Conservation (phyloP, 495 filamentous ascomycete genomes). For the Podospora australis region DNA sequence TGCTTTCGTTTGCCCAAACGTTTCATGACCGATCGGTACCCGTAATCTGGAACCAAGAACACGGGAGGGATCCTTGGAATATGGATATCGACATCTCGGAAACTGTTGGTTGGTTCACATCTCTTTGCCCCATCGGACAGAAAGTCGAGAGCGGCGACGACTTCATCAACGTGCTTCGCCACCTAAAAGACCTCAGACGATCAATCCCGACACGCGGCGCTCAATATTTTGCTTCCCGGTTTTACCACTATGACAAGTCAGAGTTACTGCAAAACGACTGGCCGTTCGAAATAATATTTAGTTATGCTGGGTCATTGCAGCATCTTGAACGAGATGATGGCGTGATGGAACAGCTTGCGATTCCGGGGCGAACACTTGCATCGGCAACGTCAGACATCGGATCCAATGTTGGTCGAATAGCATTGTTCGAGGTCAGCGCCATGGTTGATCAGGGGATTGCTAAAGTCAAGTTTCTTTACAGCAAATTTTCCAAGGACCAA, state of each 20-base stretch:
- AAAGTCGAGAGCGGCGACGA: constrained; percentile 32
- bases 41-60: constrained; percentile 47
- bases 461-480: constrained; percentile 60
- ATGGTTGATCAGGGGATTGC: constrained; percentile 54
- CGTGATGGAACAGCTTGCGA: constrained; percentile 52
- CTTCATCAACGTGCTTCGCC: constrained; percentile 34
- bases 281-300: constrained; percentile 67
- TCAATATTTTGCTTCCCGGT: constrained; percentile 34
- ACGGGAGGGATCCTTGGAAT: constrained; percentile 34
- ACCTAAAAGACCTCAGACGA: constrained; percentile 35
- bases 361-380: constrained; percentile 30
- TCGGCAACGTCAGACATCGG: constrained; percentile 53
- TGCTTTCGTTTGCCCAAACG: constrained; percentile 42
- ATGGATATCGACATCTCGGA: constrained; percentile 36
- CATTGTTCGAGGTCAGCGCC: constrained; percentile 57
- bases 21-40: constrained; percentile 50
- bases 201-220: constrained; percentile 22
- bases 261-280: constrained; percentile 43
- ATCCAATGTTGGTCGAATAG: constrained; percentile 50
- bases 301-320: constrained; percentile 60
- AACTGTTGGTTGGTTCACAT: constrained; percentile 46
- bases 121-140: constrained; percentile 33
- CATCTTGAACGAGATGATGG: constrained; percentile 56
- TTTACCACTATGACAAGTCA: constrained; percentile 39
- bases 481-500: constrained; percentile 53